Percentiles rank a stretch among this genome's conserved stretches.
phyloP scores from a whole-genome alignment of 345 rosid species.

The Lagerstroemia speciosa region DNA sequence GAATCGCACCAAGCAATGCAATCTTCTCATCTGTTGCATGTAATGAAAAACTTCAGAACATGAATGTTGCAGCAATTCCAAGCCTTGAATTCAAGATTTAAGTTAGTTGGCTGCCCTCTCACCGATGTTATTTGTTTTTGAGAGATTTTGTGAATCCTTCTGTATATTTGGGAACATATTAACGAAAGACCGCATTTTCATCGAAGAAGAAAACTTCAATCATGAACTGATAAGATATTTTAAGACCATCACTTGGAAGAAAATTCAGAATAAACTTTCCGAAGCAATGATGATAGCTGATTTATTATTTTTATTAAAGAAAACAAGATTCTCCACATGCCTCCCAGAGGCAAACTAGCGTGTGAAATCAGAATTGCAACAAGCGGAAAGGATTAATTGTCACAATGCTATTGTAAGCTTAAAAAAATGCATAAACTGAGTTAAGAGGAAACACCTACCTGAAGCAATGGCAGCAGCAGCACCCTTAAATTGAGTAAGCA shows the following conservation, averaged over 20 bases:
- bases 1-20: constrained; percentile 91
- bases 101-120: too few relatives aligned
- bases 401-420: neutral
- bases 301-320: neutral
- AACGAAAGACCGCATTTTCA: too few relatives aligned
- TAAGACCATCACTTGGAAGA: neutral
- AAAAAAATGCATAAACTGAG: neutral
- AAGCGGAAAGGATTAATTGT: neutral
- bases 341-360: neutral
- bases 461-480: constrained; percentile 94
- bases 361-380: neutral
- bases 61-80: too few relatives aligned
- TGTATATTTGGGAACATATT: too few relatives aligned
- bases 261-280: neutral
- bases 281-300: neutral
- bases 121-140: too few relatives aligned
- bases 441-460: constrained; percentile 30
- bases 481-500: constrained; percentile 79
- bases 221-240: constrained; percentile 1
- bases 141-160: too few relatives aligned
- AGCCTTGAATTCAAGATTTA: too few relatives aligned
- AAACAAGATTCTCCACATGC: too few relatives aligned
- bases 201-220: constrained; percentile 13
- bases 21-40: constrained; percentile 74
- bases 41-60: constrained; percentile 14